Evolutionary conservation across 164 flowering plant genomes (phyloP).

Genomic region (Chimonanthus salicifolius): DNA sequence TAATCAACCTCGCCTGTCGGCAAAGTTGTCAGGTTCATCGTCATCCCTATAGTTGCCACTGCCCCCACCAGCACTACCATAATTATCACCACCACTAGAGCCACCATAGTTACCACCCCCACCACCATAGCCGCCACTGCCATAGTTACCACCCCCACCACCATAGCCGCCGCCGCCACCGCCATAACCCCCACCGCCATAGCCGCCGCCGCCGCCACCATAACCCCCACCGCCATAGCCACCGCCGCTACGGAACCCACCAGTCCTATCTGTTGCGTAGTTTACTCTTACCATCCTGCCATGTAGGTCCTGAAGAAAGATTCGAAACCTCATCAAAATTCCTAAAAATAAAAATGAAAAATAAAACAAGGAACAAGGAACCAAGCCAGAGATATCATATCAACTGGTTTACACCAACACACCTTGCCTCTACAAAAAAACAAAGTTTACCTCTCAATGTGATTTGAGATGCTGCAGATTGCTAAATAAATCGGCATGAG

Average conservation of each 20-base stretch:
- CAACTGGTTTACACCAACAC: background rate
- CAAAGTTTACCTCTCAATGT: background rate
- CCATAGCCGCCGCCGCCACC: background rate
- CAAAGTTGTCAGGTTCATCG: background rate
- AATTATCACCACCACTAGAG: no score
- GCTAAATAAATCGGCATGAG: no score
- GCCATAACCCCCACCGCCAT: background rate
- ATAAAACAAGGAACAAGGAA: background rate
- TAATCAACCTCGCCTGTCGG: no score
- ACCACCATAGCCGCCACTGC: background rate
- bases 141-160: background rate
- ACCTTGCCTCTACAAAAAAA: background rate
- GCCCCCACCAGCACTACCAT: background rate
- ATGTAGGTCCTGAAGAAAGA: constrained; percentile 54
- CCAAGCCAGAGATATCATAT: background rate
- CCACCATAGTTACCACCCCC: constrained; percentile 2
- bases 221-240: constrained; percentile 1
- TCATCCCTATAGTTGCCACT: background rate
- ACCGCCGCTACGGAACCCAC: constrained; percentile 15
- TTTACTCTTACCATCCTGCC: constrained; percentile 73
- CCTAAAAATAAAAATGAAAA: background rate
- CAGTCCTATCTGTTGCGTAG: constrained; percentile 58
- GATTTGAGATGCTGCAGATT: no score
- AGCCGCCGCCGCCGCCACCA: constrained; percentile 2
- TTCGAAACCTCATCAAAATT: no score